Conservation (phyloP, 1,139 yeast genomes). For the Candida sp. region DNA sequence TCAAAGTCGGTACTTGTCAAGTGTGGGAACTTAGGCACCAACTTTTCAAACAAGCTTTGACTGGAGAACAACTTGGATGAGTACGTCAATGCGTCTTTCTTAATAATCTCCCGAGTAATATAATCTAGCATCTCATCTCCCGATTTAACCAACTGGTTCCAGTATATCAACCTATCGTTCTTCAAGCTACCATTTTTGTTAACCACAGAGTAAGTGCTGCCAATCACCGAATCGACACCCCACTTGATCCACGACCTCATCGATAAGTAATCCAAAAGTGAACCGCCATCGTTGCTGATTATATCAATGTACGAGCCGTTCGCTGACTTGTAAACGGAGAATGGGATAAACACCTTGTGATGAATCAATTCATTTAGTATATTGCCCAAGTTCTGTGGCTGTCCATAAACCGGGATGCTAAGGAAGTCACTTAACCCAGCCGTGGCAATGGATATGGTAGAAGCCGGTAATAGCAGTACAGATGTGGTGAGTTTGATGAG, state of each 20-base stretch:
- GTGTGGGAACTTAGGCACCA: conserved; percentile 14
- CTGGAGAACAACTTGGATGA: conserved; percentile 25
- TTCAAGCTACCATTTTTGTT: conserved; percentile 17
- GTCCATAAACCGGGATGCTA: conserved; percentile 31
- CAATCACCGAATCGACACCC: conserved; percentile 14
- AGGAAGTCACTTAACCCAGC: conserved; percentile 25
- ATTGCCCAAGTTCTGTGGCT: conserved; percentile 27
- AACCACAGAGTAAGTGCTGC: conserved; percentile 10
- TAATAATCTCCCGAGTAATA: conserved; percentile 12
- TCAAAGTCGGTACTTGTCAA: conserved; percentile 26
- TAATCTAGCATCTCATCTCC: conserved; percentile 16
- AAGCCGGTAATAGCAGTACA: conserved; percentile 10
- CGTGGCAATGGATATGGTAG: conserved; percentile 26
- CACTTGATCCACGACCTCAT: conserved; percentile 25
- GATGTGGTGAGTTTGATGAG: conserved; percentile 23
- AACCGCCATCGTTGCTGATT: conserved; percentile 9
- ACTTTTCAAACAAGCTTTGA: conserved; percentile 17
- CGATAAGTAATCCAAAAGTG: conserved; percentile 17
- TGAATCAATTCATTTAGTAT: conserved; percentile 31
- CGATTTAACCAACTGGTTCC: conserved; percentile 23
- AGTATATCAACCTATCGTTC: conserved; percentile 29
- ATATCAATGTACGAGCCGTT: conserved; percentile 14
- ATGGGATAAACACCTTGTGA: conserved; percentile 26
- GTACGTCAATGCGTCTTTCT: conserved; percentile 18
- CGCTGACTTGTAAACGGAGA: conserved; percentile 19